These are phyloP conservation scores for Mallotus nudiflorus DNA, from an alignment of 345 rosid species.

Conservation along the genomic window DNA sequence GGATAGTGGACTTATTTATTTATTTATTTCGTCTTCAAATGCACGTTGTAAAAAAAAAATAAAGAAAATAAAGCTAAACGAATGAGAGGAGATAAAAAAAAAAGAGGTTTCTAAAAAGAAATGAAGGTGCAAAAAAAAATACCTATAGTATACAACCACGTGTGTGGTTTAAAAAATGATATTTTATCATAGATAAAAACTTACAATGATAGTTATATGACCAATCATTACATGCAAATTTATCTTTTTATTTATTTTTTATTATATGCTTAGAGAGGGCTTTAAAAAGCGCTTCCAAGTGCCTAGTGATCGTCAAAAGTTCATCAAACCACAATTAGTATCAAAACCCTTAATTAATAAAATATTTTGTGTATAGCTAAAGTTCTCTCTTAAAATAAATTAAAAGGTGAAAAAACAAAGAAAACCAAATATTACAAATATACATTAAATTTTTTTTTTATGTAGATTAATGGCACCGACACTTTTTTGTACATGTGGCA, in stretches of 20 bases:
- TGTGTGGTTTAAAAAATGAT: conserved; percentile 20
- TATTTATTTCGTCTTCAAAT: conserved; percentile 4
- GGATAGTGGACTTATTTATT: too few relatives aligned
- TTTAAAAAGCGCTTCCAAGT: not conserved
- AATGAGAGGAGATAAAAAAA: not conserved
- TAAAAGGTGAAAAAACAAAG: not conserved
- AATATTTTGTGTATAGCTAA: not conserved
- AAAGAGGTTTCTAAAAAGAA: not conserved
- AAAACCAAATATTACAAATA: too few relatives aligned
- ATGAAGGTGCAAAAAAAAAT: not conserved
- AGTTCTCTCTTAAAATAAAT: not conserved
- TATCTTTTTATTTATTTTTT: not conserved
- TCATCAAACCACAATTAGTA: not conserved
- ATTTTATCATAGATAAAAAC: not conserved
- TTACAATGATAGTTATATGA: not conserved
- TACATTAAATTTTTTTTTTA: too few relatives aligned
- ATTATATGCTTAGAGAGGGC: not conserved
- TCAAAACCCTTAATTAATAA: not conserved
- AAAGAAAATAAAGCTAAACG: too few relatives aligned
- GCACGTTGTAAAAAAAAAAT: not conserved
- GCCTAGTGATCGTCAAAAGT: not conserved
- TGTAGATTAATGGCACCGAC: conserved; percentile 25
- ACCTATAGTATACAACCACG: conserved; percentile 16
- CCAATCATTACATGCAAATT: not conserved
- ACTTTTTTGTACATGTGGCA: conserved; percentile 40